Evolutionary conservation across 176 grass and related monocot species (phyloP), one percentile per base, ranked within the genome.

Genomic region (Aegilops sharonensis): DNA sequence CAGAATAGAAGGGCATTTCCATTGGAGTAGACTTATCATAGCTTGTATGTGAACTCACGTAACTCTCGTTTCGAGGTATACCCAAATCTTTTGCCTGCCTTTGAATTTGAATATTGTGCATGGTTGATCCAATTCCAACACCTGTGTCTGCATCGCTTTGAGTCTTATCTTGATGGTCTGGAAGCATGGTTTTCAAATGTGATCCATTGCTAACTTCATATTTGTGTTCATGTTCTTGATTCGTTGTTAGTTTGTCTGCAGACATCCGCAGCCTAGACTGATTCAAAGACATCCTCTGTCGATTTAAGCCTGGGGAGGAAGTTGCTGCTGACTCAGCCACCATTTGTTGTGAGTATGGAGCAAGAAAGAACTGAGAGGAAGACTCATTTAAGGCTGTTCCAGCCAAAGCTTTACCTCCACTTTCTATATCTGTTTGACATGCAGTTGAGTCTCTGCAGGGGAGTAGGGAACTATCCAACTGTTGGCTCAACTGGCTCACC

Each of bases 301-400:
- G 68, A 86, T 37, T 78, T 52, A 84, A 78, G 68, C 39, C 79
- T 80, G 90, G 85, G 17, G 85, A 92, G 0, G 92, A 84, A 50
- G 77, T 86, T 48, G 88, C 68, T 77, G 88, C 78, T 11, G 90
- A 83, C 20, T 90, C 91, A 2, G 21, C 72, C 9, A 77, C 60
- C 23, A 32, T 34, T 23, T 27, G 64, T 78, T 69, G 77, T 42
- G 77, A 70, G 63, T 79, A 81, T 31, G 89, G 79, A 68, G 40
- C 79, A 84, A 90, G 65, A 61, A 95, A 91, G 50, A 95, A 87
- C 52, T 89, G 89, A 83, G 84, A 74, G 20, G 81, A 36, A 43
- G 72, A 52, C 8, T 82, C 83, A 39, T 80, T 64, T 21, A 32
- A 34, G 56, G 75, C 21, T 68, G 83, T 62, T 80, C 80, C 93